Percentiles rank a stretch among this genome's conserved stretches.
These are phyloP conservation scores for Neoscytalidium dimidiatum DNA, from an alignment of 2,329 filamentous ascomycete genomes.

Conservation along the genomic window DNA sequence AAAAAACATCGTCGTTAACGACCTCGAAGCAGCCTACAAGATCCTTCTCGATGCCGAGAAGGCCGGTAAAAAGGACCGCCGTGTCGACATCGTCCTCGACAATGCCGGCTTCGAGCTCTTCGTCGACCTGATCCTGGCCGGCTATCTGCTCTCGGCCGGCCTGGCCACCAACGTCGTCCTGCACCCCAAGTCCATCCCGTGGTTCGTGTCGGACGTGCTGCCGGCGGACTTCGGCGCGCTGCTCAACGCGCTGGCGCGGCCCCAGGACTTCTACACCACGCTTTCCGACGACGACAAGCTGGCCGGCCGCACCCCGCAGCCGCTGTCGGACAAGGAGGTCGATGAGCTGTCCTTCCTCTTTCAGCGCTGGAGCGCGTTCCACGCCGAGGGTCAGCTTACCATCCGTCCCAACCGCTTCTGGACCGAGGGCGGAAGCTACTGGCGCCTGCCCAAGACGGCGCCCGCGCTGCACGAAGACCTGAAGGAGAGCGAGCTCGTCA, in stretches of 20 bases:
- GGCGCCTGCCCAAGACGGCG: conserved; percentile 74
- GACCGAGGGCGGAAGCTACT: conserved; percentile 86
- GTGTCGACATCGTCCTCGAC: conserved; percentile 93
- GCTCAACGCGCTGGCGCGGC: conserved; percentile 75
- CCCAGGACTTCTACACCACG: conserved; percentile 76
- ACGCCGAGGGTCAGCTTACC: conserved; percentile 80
- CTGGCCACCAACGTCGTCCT: conserved; percentile 86
- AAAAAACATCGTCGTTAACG: conserved; percentile 89
- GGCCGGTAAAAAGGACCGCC: conserved; percentile 64
- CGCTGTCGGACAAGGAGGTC: conserved; percentile 68
- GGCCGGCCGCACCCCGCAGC: conserved; percentile 56
- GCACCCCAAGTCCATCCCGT: conserved; percentile 92
- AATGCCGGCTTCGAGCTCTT: conserved; percentile 98
- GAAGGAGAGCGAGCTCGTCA: conserved; percentile 78
- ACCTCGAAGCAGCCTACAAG: conserved; percentile 73
- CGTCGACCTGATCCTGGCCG: conserved; percentile 88
- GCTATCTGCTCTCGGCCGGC: conserved; percentile 81
- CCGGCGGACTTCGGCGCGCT: conserved; percentile 84
- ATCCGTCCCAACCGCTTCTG: conserved; percentile 87
- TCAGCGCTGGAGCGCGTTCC: conserved; percentile 74
- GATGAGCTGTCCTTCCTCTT: conserved; percentile 75
- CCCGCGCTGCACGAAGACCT: conserved; percentile 73
- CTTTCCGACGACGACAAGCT: conserved; percentile 66
- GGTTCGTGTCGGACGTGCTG: conserved; percentile 96
- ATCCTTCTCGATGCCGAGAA: conserved; percentile 66